Evolutionary conservation across 2,329 filamentous ascomycete species (phyloP), one percentile per base, ranked within the genome.

Genomic region (Venturia nashicola): DNA sequence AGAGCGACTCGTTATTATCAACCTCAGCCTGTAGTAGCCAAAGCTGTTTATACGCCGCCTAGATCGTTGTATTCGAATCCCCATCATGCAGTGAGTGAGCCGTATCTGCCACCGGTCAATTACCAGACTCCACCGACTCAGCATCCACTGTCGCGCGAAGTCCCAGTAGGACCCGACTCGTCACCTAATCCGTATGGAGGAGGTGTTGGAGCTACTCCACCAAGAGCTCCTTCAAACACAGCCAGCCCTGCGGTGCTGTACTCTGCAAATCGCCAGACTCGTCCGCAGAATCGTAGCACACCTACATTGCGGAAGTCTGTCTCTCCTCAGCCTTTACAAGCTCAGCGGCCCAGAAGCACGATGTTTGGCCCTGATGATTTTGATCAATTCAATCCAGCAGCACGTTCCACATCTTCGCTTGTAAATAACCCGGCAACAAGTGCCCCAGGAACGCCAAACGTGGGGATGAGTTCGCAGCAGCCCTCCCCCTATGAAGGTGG

Each of bases 301-400:
- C 81, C 42, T 76, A 64, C 78, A 9, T 76, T 76, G 8, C 84
- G 89, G 62, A 92, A 92, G 72, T 91, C 88, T 1, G 83, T 91
- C 40, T 91, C 88, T 69, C 87, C 89, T 2, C 82, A 83, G 1
- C 88, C 88, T 18, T 75, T 75, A 0, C 66, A 81, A 72, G 27
- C 78, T 72, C 75, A 62, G 23, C 54, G 51, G 18, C 51, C 54
- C n/a, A 55, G 79, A 76, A 43, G 48, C 18, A 51, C 23, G 18
- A 36, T 88, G 0, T 93, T 90, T 69, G 84, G 86, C 0, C 89
- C 89, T 0, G 89, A 92, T 71, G 87, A 85, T 42, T 92, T 90
- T 70, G 85, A 91, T 69, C 80, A 83, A 0, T 79, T 90, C 67
- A 92, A 92, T 67, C 87, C 88, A 0, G 69, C 68, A 76, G 6